Evolutionary conservation across 106 monocot species (phyloP).

Genomic region (Dioscorea zingiberensis): DNA sequence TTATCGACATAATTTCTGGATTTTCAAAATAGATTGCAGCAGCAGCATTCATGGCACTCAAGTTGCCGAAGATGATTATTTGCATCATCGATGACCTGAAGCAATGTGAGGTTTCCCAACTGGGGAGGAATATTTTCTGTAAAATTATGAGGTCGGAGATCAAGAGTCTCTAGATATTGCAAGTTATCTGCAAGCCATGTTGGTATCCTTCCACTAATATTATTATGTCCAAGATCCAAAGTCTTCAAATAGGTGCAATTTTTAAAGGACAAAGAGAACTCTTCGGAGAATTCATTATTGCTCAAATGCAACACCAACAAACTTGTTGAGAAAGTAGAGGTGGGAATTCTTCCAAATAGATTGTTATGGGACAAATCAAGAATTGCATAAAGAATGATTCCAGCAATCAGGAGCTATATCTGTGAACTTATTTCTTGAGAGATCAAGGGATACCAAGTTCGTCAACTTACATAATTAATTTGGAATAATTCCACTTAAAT

Average conservation of each 20-base stretch:
- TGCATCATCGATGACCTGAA: constrained; percentile 13
- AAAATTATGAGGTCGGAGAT: constrained; percentile 6
- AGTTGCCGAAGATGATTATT: constrained; percentile 13
- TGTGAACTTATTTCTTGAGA: too few relatives aligned
- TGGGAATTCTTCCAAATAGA: too few relatives aligned
- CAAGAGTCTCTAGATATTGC: not conserved
- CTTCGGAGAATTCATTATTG: constrained; percentile 24
- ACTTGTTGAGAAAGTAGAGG: too few relatives aligned
- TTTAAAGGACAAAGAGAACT: constrained; percentile 7
- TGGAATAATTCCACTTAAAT: too few relatives aligned
- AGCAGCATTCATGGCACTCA: not conserved
- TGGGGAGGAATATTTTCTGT: constrained; percentile 6
- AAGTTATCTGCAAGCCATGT: constrained; percentile 20
- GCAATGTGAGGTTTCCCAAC: constrained; percentile 1
- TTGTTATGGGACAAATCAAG: too few relatives aligned
- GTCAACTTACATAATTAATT: too few relatives aligned
- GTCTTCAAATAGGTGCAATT: not conserved
- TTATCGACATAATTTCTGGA: too few relatives aligned
- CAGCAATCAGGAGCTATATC: too few relatives aligned
- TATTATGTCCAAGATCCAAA: constrained; percentile 41
- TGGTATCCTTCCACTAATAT: constrained; percentile 31
- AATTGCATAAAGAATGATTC: too few relatives aligned
- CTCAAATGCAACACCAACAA: constrained; percentile 9
- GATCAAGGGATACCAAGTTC: too few relatives aligned
- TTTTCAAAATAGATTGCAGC: too few relatives aligned